Evolutionary conservation across 495 filamentous ascomycete species (phyloP).

Genomic region (Tetracladium marchalianum): DNA sequence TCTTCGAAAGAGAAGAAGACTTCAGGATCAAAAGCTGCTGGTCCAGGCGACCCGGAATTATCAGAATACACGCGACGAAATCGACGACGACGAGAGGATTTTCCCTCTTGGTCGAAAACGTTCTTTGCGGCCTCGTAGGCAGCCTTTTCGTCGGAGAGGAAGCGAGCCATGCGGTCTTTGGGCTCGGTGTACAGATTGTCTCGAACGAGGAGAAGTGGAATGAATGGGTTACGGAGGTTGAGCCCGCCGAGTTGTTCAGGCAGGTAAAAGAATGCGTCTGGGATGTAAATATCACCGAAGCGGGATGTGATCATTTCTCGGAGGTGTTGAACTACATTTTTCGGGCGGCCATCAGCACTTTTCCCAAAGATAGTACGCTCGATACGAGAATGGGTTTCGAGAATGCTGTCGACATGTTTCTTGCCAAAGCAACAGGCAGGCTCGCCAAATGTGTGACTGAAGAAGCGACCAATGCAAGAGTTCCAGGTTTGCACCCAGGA

Average conservation of each 20-base stretch:
- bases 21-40: neutral
- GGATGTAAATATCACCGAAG: slow-evolving; percentile 44
- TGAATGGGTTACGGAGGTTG: slow-evolving; percentile 44
- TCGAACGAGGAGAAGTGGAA: slow-evolving; percentile 31
- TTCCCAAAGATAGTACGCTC: slow-evolving; percentile 38
- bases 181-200: slow-evolving; percentile 23
- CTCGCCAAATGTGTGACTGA: slow-evolving; percentile 56
- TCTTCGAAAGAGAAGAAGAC: slow-evolving; percentile 42
- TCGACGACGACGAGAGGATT: neutral
- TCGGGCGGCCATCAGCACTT: neutral
- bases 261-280: slow-evolving; percentile 55
- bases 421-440: slow-evolving; percentile 55
- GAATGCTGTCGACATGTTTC: slow-evolving; percentile 50
- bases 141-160: slow-evolving; percentile 29
- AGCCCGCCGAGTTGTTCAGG: slow-evolving; percentile 45
- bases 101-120: slow-evolving; percentile 18
- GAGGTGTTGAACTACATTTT: slow-evolving; percentile 42
- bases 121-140: slow-evolving; percentile 27
- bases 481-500: slow-evolving; percentile 61
- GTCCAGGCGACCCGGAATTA: neutral
- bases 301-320: slow-evolving; percentile 35
- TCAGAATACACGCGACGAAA: slow-evolving; percentile 4
- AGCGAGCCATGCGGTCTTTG: slow-evolving; percentile 22
- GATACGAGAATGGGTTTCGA: slow-evolving; percentile 48
- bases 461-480: slow-evolving; percentile 53